phyloP scores from a whole-genome alignment of 768 basidiomycete species.

The Cyclocybe aegerita region DNA sequence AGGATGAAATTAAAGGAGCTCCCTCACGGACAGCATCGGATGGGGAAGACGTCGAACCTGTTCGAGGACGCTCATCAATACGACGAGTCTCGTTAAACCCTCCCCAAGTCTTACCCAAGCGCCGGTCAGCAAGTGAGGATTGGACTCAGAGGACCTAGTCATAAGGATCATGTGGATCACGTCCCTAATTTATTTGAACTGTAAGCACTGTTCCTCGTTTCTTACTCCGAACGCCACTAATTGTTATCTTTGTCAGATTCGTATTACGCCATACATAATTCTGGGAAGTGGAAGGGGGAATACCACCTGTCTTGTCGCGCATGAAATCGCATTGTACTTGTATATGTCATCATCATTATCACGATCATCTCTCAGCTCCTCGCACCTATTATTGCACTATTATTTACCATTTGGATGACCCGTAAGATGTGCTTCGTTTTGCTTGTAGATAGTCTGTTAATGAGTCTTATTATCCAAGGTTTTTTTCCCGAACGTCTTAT shows the following conservation, averaged over 20 bases:
- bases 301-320: background rate
- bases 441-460: background rate
- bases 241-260: slow-evolving; percentile 1
- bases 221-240: background rate
- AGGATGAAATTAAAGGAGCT: slow-evolving; percentile 19
- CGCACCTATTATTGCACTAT: slow-evolving; percentile 1
- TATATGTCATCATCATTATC: slow-evolving; percentile 13
- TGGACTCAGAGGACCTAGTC: slow-evolving; percentile 18
- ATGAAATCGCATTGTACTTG: slow-evolving; percentile 18
- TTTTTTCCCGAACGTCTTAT: too few relatives aligned
- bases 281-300: slow-evolving; percentile 8
- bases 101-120: slow-evolving; percentile 20
- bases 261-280: background rate
- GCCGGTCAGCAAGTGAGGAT: slow-evolving; percentile 33
- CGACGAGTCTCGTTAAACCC: slow-evolving; percentile 16
- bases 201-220: slow-evolving; percentile 4
- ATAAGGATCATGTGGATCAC: slow-evolving; percentile 5
- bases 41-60: slow-evolving; percentile 11
- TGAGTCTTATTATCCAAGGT: too few relatives aligned
- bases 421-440: background rate
- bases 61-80: slow-evolving; percentile 20
- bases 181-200: slow-evolving; percentile 16
- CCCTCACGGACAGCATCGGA: slow-evolving; percentile 10
- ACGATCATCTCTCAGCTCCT: background rate
- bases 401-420: background rate